A percentile compares a stretch with the other conserved stretches of the same genome.
phyloP scores from a whole-genome alignment of 2,329 filamentous ascomycete species.

The Pseudocercospora musae region DNA sequence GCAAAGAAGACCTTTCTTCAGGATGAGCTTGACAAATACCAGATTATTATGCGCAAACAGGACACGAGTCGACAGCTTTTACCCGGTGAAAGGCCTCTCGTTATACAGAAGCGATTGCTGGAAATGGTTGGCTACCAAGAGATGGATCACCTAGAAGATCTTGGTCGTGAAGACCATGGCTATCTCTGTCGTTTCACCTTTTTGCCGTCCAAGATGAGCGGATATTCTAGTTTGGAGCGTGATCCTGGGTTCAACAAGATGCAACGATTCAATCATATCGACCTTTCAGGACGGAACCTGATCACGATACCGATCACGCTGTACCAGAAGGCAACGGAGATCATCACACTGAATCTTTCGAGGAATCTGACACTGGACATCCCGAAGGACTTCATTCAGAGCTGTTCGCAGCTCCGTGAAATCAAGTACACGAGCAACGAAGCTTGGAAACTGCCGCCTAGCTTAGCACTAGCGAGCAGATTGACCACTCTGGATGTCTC shows the following conservation, averaged over 20 bases:
- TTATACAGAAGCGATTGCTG: slow-evolving; percentile 86
- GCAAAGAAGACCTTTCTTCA: slow-evolving; percentile 92
- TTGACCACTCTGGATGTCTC: slow-evolving; percentile 91
- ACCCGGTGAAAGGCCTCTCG: slow-evolving; percentile 73
- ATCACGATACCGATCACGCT: slow-evolving; percentile 92
- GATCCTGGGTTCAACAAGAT: slow-evolving; percentile 78
- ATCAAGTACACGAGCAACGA: slow-evolving; percentile 97
- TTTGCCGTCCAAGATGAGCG: slow-evolving; percentile 80
- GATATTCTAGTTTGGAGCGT: slow-evolving; percentile 66
- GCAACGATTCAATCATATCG: slow-evolving; percentile 91
- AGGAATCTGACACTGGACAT: slow-evolving; percentile 88
- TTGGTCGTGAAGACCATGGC: slow-evolving; percentile 94
- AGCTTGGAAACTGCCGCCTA: slow-evolving; percentile 77
- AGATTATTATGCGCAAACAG: slow-evolving; percentile 92
- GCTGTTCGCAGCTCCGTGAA: slow-evolving; percentile 84
- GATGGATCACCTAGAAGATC: slow-evolving; percentile 82
- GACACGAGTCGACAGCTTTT: slow-evolving; percentile 80
- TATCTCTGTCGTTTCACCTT: slow-evolving; percentile 97
- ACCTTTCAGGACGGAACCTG: slow-evolving; percentile 83
- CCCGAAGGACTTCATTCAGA: slow-evolving; percentile 93
- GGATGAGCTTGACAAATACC: slow-evolving; percentile 88
- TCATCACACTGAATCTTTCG: slow-evolving; percentile 91
- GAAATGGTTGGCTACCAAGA: slow-evolving; percentile 90
- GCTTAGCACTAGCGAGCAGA: slow-evolving; percentile 73
- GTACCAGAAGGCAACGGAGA: slow-evolving; percentile 86